Evolutionary conservation across 768 basidiomycete genomes (phyloP).

Genomic region (Cytidiella melzeri): DNA sequence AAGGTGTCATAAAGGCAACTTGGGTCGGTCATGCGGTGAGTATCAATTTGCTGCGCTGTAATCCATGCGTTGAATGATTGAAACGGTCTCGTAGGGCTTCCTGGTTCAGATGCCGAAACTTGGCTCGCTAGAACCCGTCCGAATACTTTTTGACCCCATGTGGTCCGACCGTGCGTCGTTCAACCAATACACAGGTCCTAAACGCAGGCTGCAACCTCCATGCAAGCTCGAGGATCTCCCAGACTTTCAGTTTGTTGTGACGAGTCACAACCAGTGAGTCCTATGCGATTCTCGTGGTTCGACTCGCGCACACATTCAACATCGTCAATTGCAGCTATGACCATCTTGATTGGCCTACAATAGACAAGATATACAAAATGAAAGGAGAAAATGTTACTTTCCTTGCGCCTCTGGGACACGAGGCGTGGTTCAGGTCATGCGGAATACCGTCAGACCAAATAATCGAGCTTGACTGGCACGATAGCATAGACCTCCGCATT

Average conservation of each 20-base stretch:
- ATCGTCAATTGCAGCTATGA: slow-evolving; percentile 30
- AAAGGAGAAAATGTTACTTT: slow-evolving; percentile 22
- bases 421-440: slow-evolving; percentile 22
- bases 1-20: slow-evolving; percentile 22
- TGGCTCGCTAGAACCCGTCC: slow-evolving; percentile 17
- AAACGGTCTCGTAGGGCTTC: slow-evolving; percentile 18
- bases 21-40: slow-evolving; percentile 36
- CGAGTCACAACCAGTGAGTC: slow-evolving; percentile 40
- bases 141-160: slow-evolving; percentile 37
- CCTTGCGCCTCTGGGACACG: slow-evolving; percentile 33
- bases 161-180: slow-evolving; percentile 31
- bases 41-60: background rate
- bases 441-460: slow-evolving; percentile 29
- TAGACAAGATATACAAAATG: slow-evolving; percentile 22
- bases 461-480: slow-evolving; percentile 38
- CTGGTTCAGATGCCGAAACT: slow-evolving; percentile 23
- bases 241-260: slow-evolving; percentile 32
- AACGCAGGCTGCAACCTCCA: slow-evolving; percentile 28
- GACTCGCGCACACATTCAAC: background rate
- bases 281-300: background rate
- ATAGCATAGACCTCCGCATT: slow-evolving; percentile 20
- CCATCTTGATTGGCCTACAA: slow-evolving; percentile 33
- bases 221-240: slow-evolving; percentile 34
- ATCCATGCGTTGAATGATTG: background rate
- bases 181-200: slow-evolving; percentile 25